A percentile compares a stretch with the other conserved stretches of the same genome.
Conservation (phyloP, 805 yeast species). For the Barnettozyma salicaria region DNA sequence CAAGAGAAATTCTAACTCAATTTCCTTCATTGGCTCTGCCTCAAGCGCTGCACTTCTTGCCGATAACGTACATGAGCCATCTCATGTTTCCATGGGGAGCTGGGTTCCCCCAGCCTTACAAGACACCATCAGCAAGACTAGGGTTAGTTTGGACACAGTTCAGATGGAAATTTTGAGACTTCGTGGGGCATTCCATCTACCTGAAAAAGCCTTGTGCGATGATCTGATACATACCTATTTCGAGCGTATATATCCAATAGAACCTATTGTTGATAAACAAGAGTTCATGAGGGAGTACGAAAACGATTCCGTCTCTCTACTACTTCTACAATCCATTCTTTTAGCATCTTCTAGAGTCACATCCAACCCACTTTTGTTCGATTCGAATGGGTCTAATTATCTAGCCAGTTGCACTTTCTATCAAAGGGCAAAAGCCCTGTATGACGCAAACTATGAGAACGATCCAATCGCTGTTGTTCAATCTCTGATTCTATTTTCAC, state of each 20-base stretch:
- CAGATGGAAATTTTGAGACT: slow-evolving; percentile 59
- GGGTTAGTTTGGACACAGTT: slow-evolving; percentile 40
- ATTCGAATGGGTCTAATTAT: slow-evolving; percentile 39
- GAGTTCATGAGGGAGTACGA: slow-evolving; percentile 54
- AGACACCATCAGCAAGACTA: slow-evolving; percentile 24
- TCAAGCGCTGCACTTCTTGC: slow-evolving; percentile 34
- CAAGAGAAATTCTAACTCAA: slow-evolving; percentile 17
- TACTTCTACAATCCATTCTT: slow-evolving; percentile 62
- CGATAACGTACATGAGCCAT: slow-evolving; percentile 27
- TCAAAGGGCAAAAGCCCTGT: slow-evolving; percentile 68
- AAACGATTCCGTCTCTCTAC: slow-evolving; percentile 51
- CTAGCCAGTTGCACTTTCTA: slow-evolving; percentile 54
- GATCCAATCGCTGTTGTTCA: slow-evolving; percentile 60
- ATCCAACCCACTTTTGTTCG: slow-evolving; percentile 45
- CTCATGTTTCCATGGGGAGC: slow-evolving; percentile 31
- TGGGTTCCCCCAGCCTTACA: slow-evolving; percentile 23
- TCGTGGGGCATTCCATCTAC: slow-evolving; percentile 67
- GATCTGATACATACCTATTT: slow-evolving; percentile 60
- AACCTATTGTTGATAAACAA: slow-evolving; percentile 61
- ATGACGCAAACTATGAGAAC: slow-evolving; percentile 61
- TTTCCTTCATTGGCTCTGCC: slow-evolving; percentile 49
- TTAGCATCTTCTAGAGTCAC: slow-evolving; percentile 64
- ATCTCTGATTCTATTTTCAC: slow-evolving; percentile 54
- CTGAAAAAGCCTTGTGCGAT: slow-evolving; percentile 50
- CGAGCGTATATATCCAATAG: slow-evolving; percentile 55